A percentile compares a stretch with the other conserved stretches of the same genome.
These are phyloP conservation scores for Baeospora myosura DNA, from an alignment of 1,284 basidiomycete species.

Conservation along the genomic window DNA sequence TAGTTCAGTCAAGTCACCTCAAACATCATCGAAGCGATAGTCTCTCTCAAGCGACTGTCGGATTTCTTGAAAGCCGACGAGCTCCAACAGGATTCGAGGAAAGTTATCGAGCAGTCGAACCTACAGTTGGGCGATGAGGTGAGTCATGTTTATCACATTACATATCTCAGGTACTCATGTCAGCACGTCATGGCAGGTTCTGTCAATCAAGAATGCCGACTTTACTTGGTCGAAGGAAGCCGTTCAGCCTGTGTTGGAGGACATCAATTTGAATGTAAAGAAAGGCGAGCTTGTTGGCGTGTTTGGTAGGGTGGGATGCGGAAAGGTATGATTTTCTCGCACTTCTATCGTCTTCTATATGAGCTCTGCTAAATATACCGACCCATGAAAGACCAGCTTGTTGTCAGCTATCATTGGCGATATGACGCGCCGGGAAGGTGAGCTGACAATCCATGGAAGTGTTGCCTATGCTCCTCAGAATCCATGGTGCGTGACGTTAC, in stretches of 20 bases:
- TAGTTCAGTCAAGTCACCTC: slow-evolving; percentile 68
- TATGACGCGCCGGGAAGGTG: slow-evolving; percentile 75
- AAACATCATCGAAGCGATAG: slow-evolving; percentile 78
- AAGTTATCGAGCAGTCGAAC: slow-evolving; percentile 35
- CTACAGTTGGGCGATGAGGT: slow-evolving; percentile 55
- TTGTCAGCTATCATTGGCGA: slow-evolving; percentile 81
- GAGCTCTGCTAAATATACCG: slow-evolving; percentile 5
- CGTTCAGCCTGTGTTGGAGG: slow-evolving; percentile 62
- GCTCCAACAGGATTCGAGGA: slow-evolving; percentile 70
- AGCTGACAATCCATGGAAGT: slow-evolving; percentile 63
- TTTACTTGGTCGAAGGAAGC: slow-evolving; percentile 69
- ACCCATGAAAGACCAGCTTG: slow-evolving; percentile 48
- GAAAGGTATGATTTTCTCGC: slow-evolving; percentile 54
- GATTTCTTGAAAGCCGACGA: slow-evolving; percentile 76
- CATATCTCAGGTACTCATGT: neutral
- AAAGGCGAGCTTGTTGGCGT: slow-evolving; percentile 88
- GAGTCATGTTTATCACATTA: slow-evolving; percentile 2
- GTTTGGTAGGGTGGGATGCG: slow-evolving; percentile 87
- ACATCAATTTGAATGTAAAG: slow-evolving; percentile 67
- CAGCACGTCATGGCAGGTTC: slow-evolving; percentile 31
- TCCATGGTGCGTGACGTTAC: slow-evolving; percentile 74
- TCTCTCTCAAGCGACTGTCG: slow-evolving; percentile 78
- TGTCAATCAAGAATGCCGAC: slow-evolving; percentile 68
- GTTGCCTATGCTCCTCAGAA: slow-evolving; percentile 89
- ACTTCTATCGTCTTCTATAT: neutral